Percentiles rank a stretch among this genome's conserved stretches.
Conservation (phyloP, 768 basidiomycete species). For the Amanita exitialis region DNA sequence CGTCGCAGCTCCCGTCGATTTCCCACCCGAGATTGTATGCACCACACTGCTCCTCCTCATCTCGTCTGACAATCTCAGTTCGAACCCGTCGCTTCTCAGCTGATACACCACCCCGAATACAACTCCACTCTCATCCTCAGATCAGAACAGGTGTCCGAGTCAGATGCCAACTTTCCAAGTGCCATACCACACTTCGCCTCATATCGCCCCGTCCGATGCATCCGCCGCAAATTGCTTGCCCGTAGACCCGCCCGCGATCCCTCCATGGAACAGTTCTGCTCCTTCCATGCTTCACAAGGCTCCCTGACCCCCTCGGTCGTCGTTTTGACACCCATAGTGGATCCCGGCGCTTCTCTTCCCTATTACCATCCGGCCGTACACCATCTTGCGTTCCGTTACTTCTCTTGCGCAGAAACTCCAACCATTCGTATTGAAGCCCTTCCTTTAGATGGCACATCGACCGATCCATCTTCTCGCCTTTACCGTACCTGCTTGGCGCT, state of each 20-base stretch:
- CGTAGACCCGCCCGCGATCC: constrained; percentile 70
- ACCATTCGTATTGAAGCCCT: constrained; percentile 48
- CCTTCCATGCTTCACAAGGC: constrained; percentile 38
- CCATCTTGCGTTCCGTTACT: constrained; percentile 76
- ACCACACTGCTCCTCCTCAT: neutral
- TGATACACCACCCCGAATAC: constrained; percentile 86
- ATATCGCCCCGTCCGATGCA: constrained; percentile 30
- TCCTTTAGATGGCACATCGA: constrained; percentile 38
- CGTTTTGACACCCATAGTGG: constrained; percentile 50
- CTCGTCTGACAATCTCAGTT: constrained; percentile 50
- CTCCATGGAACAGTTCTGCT: constrained; percentile 67
- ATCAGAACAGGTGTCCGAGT: constrained; percentile 47
- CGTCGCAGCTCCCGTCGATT: neutral
- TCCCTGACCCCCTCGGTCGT: constrained; percentile 20
- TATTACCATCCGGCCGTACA: constrained; percentile 85
- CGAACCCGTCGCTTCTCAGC: constrained; percentile 54
- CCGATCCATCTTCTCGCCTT: constrained; percentile 50
- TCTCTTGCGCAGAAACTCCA: constrained; percentile 19
- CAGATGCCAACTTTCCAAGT: constrained; percentile 15
- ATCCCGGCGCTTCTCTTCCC: constrained; percentile 42
- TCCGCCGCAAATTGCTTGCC: constrained; percentile 66
- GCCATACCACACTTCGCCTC: constrained; percentile 28
- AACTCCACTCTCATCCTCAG: constrained; percentile 87
- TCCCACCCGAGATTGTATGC: neutral
- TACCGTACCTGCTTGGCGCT: constrained; percentile 77